Percentiles rank a stretch among this genome's conserved stretches.
phyloP scores from a whole-genome alignment of 2,329 filamentous ascomycete species.

The Penicillium paneum region DNA sequence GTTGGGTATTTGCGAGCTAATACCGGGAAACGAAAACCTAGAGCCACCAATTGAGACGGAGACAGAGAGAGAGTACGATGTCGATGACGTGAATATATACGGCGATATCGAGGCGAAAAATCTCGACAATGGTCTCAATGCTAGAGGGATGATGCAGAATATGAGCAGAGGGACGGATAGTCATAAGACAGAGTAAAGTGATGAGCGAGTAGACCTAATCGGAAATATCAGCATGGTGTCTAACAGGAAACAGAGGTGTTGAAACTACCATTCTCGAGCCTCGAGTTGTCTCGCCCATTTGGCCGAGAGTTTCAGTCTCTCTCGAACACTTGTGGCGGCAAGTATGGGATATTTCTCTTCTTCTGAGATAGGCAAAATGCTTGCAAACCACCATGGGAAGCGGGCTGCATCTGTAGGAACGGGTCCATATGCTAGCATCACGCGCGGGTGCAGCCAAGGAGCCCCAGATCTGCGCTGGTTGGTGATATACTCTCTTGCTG shows the following conservation, averaged over 20 bases:
- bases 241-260: neutral
- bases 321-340: slow-evolving; percentile 69
- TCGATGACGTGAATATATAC: slow-evolving; percentile 32
- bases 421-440: slow-evolving; percentile 71
- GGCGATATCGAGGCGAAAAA: slow-evolving; percentile 23
- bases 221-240: slow-evolving; percentile 10
- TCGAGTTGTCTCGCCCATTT: slow-evolving; percentile 74
- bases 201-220: slow-evolving; percentile 31
- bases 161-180: slow-evolving; percentile 42
- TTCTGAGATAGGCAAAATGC: slow-evolving; percentile 72
- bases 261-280: slow-evolving; percentile 64
- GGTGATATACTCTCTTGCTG: slow-evolving; percentile 64
- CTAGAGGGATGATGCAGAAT: slow-evolving; percentile 29
- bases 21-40: slow-evolving; percentile 5
- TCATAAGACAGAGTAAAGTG: slow-evolving; percentile 43
- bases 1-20: slow-evolving; percentile 1
- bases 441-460: slow-evolving; percentile 70
- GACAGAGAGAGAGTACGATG: slow-evolving; percentile 38
- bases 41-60: slow-evolving; percentile 33
- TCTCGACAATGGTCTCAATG: slow-evolving; percentile 24
- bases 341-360: slow-evolving; percentile 76
- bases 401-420: slow-evolving; percentile 70
- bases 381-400: slow-evolving; percentile 90
- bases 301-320: slow-evolving; percentile 78
- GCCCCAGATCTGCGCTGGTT: slow-evolving; percentile 67